Base-by-base conservation (phyloP, 441 rosid genomes). In the Lagerstroemia fauriei region DNA sequence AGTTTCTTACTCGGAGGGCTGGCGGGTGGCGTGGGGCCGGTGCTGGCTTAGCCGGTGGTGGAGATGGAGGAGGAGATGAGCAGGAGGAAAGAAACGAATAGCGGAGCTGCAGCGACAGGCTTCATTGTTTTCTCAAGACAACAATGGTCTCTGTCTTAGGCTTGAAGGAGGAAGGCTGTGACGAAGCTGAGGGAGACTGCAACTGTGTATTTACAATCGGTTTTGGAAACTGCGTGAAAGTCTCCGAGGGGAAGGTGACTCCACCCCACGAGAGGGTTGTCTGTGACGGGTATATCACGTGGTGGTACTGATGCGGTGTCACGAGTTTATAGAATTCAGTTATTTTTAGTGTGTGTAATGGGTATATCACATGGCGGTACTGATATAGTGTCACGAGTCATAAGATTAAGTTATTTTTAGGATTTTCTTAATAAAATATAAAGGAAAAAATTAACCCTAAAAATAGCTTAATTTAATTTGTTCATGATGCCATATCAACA, bases 181-280 rank as follows among this genome's bases (percentile, higher is more conserved):
- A 66, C 27, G 71, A 66, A 29, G 71, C 38, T 31, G 18, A 66
- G 14, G 71, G 6, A 9, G 66, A 59, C 24, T n/a, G 71, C 34
- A 7, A 12, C 17, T 32, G 44, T 17, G 73, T 6, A 2, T 32
- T 69, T 69, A 69, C 34, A 69, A 47, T 34, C 7, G 73, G 73
- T 69, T 18, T 69, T 69, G 73, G 73, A 69, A 69, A 46, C 73
- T 32, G 34, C 73, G 46, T 69, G 47, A 69, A 31, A 47, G 73
- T 69, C 25, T 34, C 73, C 34, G 31, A n/a, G 31, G 13, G 11
- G 29, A 61, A 18, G 61, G 61, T 16, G 61, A 56, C 57, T 1
- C 57, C 16, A 53, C 57, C 14, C 10, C n/a, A n/a, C n/a, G n/a
- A n/a, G n/a, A n/a, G n/a, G n/a, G n/a, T n/a, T n/a, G n/a, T n/a